Evolutionary conservation across 2,329 filamentous ascomycete genomes (phyloP).

Genomic region (Colletotrichum brevisporum): DNA sequence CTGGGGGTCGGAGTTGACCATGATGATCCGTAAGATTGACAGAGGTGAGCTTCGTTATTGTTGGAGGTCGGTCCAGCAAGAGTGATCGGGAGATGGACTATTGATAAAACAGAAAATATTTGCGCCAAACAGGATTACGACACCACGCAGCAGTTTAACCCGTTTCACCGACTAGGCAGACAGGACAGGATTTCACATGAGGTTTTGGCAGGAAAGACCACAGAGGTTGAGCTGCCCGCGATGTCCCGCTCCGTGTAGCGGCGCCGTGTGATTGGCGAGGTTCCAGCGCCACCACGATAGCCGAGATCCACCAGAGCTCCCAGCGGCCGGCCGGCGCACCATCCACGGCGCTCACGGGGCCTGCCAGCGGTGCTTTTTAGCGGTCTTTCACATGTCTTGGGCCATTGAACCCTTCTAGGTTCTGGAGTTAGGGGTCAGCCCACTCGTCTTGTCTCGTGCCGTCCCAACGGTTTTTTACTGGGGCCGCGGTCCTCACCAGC

Average conservation of each 20-base stretch:
- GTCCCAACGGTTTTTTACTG: conserved; percentile 34
- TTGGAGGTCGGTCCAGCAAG: too few species aligned
- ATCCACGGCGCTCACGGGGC: conserved; percentile 30
- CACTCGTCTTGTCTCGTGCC: not conserved
- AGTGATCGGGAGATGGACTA: not conserved
- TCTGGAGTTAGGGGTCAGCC: not conserved
- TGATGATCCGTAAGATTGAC: conserved; percentile 20
- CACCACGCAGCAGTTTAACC: not conserved
- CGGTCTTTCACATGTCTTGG: not conserved
- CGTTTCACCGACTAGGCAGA: conserved; percentile 35
- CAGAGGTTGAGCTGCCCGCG: conserved; percentile 10
- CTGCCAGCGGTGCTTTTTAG: not conserved
- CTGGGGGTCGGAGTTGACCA: conserved; percentile 44
- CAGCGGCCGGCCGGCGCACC: conserved; percentile 36
- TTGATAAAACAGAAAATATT: conserved; percentile 8
- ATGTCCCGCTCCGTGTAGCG: conserved; percentile 37
- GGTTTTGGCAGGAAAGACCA: conserved; percentile 2
- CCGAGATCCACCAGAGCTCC: conserved; percentile 38
- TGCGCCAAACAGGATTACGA: not conserved
- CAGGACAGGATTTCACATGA: conserved; percentile 33
- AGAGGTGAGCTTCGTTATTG: not conserved
- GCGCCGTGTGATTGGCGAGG: conserved; percentile 39
- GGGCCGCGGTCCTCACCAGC: not conserved
- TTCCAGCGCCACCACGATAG: conserved; percentile 39
- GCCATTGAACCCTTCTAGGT: not conserved